Evolutionary conservation across 1,284 basidiomycete genomes (phyloP).

Genomic region (Hemileia vastatrix): DNA sequence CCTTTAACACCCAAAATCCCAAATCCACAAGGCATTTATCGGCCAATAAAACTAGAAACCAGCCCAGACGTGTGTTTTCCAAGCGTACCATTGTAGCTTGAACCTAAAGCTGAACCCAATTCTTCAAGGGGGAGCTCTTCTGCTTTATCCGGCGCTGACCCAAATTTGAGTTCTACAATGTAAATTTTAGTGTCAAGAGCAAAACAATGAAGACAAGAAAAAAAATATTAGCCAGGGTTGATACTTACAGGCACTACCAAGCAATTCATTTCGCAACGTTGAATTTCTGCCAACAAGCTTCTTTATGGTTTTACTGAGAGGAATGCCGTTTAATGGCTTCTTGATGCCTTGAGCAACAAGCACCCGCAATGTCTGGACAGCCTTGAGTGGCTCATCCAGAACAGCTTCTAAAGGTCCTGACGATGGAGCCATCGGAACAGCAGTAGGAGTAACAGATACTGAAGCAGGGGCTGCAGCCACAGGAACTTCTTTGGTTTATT

Average conservation of each 20-base stretch:
- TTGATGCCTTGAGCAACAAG: conserved; percentile 97
- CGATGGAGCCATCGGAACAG: conserved; percentile 49
- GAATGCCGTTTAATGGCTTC: conserved; percentile 80
- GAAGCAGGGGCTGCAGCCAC: conserved; percentile 44
- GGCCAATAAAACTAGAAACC: conserved; percentile 79
- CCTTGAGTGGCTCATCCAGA: conserved; percentile 83
- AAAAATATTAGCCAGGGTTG: background rate
- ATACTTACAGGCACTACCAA: conserved; percentile 50
- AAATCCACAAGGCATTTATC: conserved; percentile 98
- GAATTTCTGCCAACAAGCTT: conserved; percentile 98
- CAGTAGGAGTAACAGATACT: conserved; percentile 46
- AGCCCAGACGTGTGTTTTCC: conserved; percentile 93
- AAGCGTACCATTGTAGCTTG: conserved; percentile 72
- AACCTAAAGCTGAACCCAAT: conserved; percentile 71
- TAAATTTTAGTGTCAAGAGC: background rate
- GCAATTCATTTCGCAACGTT: conserved; percentile 91
- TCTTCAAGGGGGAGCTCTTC: conserved; percentile 94
- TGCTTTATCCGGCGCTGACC: conserved; percentile 87
- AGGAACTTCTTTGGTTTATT: conserved; percentile 37
- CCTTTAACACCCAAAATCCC: conserved; percentile 86
- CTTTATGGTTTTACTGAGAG: conserved; percentile 91
- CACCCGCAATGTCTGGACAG: conserved; percentile 73
- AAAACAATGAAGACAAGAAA: conserved; percentile 48
- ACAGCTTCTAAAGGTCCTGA: conserved; percentile 60
- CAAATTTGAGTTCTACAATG: conserved; percentile 43